Percentiles rank a stretch among this genome's conserved stretches.
Conservation (phyloP, 148 eudicot genomes). For the Cornus florida region DNA sequence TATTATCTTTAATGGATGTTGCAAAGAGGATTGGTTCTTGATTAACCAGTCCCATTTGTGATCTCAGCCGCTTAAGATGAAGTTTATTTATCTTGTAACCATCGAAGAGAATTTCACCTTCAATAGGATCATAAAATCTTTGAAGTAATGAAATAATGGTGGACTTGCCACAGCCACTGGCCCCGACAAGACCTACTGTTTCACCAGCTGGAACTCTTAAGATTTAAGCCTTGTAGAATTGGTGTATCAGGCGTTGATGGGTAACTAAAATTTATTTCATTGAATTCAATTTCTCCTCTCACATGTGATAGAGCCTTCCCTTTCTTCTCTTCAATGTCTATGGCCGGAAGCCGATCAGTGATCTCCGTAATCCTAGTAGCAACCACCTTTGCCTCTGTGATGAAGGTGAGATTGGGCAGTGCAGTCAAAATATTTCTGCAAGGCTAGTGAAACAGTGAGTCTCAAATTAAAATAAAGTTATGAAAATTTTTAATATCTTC, state of each 20-base stretch:
- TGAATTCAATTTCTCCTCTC: conserved; percentile 55
- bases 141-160: conserved; percentile 42
- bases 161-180: conserved; percentile 58
- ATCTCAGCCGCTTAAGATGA: conserved; percentile 54
- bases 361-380: conserved; percentile 49
- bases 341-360: conserved; percentile 41
- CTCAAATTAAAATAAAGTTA: not conserved
- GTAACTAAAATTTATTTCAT: conserved; percentile 42
- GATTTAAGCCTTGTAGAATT: conserved; percentile 47
- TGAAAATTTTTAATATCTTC: not conserved
- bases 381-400: conserved; percentile 47
- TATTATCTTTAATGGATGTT: conserved; percentile 50
- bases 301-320: conserved; percentile 54
- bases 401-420: conserved; percentile 54
- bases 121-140: conserved; percentile 50
- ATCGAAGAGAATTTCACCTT: conserved; percentile 49
- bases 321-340: conserved; percentile 53
- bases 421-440: conserved; percentile 56
- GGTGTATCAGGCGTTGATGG: conserved; percentile 53
- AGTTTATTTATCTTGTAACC: conserved; percentile 46
- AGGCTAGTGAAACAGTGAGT: not conserved
- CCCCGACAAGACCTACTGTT: conserved; percentile 51
- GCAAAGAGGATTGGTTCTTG: conserved; percentile 62
- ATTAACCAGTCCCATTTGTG: conserved; percentile 58
- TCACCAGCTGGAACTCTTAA: conserved; percentile 45